Evolutionary conservation across 306 rosid genomes (phyloP), one percentile per base, ranked within the genome.

Genomic region (Quercus rubra): DNA sequence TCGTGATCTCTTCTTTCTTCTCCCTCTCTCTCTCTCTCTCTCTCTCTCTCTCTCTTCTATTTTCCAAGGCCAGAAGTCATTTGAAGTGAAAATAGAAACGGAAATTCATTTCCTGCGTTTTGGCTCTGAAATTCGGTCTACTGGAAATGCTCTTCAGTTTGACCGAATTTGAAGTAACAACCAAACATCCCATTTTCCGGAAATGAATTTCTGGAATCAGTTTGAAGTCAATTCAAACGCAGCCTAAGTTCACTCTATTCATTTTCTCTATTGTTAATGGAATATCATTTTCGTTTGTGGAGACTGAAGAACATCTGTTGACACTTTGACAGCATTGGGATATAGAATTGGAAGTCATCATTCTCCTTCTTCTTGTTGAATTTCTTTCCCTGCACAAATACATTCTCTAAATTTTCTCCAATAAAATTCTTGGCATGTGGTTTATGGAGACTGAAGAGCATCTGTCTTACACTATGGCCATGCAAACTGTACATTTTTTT

Each of bases 371-470:
- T 3, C 3, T 59, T 23, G 66, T 25, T 59, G 31, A 27, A 20
- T 59, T 59, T 20, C 17, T 12, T 59, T 59, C 33, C 6, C 6
- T 59, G 11, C 30, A 11, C 11, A 58, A 23, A 59, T 20, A 9
- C 27, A 3, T 64, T 64, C 20, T 30, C 43, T 62, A 7, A 25
- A 62, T 62, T 25, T 62, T 23, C 38, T 7, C 10, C 13, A 27
- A 5, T 64, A 31, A 64, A 17, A 64, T 30, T 64, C 70, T 64
- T 3, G 23, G 38, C 10, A 28, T 18, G 1, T 30, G 20, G 20
- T 30, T 30, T 64, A n/a, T 64, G 0, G 28, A 57, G 79, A 76
- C 5, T 85, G 79, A 71, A 55, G 81, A 59, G 66, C 77, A 66
- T 54, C 17, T 46, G 71, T 73, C 49, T 54, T 13, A 30, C 21